A percentile compares a stretch with the other conserved stretches of the same genome.
phyloP scores from a whole-genome alignment of 768 basidiomycete species.

The Ephemerocybe angulata region DNA sequence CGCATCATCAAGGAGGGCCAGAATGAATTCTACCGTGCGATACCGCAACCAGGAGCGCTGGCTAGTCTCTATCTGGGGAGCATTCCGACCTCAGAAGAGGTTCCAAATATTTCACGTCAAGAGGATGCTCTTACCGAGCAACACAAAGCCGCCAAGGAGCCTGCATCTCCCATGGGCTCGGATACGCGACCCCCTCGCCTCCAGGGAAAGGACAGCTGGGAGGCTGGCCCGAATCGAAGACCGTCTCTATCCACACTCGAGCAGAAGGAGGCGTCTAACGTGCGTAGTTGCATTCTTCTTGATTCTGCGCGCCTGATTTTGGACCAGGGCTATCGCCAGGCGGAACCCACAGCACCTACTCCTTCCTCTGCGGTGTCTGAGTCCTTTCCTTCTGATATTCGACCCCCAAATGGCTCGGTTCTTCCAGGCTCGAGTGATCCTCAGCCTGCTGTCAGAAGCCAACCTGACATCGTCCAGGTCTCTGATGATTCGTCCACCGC shows the following conservation, averaged over 20 bases:
- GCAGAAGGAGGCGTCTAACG: background rate
- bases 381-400: background rate
- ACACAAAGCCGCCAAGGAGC: background rate
- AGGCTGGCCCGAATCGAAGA: background rate
- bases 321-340: background rate
- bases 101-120: background rate
- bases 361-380: background rate
- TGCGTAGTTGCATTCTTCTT: background rate
- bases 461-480: background rate
- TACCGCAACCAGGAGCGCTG: constrained; percentile 62
- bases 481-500: constrained; percentile 4
- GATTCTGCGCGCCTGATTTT: background rate
- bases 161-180: constrained; percentile 7
- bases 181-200: constrained; percentile 10
- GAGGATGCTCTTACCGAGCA: background rate
- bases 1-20: constrained; percentile 66
- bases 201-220: constrained; percentile 11
- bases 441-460: constrained; percentile 1
- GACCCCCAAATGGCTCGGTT: background rate
- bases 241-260: background rate
- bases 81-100: constrained; percentile 11
- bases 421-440: background rate
- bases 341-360: background rate
- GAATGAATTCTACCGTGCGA: constrained; percentile 65
- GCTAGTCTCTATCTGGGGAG: constrained; percentile 62